Percentiles rank a stretch among this genome's conserved stretches.
phyloP scores from a whole-genome alignment of 257 asterid genomes.

The Striga asiatica region DNA sequence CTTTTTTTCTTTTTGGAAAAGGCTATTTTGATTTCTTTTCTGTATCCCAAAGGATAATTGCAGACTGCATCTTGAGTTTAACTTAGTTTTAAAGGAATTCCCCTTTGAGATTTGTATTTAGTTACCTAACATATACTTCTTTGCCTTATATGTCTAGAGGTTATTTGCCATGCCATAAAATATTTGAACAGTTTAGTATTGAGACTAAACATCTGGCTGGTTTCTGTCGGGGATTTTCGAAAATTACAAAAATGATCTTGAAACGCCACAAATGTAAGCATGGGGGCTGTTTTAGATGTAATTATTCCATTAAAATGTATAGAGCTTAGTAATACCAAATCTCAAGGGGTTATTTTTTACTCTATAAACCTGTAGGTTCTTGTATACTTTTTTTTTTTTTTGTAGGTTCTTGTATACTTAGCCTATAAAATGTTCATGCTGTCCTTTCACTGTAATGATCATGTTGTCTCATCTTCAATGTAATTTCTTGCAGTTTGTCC shows the following conservation, averaged over 20 bases:
- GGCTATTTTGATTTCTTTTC: neutral
- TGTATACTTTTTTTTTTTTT: neutral
- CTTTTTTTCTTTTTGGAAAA: neutral
- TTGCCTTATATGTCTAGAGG: too few relatives aligned
- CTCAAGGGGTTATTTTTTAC: neutral
- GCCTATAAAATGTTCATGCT: neutral
- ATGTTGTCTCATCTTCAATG: conserved; percentile 3
- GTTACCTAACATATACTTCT: neutral
- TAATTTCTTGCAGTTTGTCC: conserved; percentile 49
- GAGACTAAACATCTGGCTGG: too few relatives aligned
- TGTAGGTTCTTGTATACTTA: neutral
- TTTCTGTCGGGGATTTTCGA: too few relatives aligned
- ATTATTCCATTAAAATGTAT: too few relatives aligned
- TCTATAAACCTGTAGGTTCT: neutral
- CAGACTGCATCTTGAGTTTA: neutral
- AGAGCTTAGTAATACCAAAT: too few relatives aligned
- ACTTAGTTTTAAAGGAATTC: neutral
- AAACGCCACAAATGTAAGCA: too few relatives aligned
- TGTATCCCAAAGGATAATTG: neutral
- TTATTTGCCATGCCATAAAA: too few relatives aligned
- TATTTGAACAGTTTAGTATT: too few relatives aligned
- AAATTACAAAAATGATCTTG: too few relatives aligned
- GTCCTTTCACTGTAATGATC: neutral
- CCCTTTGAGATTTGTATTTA: neutral
- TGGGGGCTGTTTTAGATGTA: too few relatives aligned